phyloP scores from a whole-genome alignment of 768 basidiomycete genomes.

The Tubosaeta sp. region DNA sequence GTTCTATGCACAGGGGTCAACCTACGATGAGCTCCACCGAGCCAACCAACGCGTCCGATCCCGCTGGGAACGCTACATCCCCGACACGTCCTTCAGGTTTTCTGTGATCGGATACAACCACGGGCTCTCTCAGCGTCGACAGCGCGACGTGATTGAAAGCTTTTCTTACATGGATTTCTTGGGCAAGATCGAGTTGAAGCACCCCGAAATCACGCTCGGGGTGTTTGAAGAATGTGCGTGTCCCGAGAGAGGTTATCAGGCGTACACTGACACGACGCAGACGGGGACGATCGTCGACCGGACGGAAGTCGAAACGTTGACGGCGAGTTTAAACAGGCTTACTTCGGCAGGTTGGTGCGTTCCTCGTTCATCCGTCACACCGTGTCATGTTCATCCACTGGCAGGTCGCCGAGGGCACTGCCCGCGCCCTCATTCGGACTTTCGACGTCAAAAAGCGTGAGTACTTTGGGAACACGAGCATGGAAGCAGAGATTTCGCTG shows the following conservation, averaged over 20 bases:
- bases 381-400: background rate
- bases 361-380: conserved; percentile 1
- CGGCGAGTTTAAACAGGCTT: conserved; percentile 65
- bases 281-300: conserved; percentile 47
- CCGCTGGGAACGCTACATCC: conserved; percentile 57
- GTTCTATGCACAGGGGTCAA: conserved; percentile 66
- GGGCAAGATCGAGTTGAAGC: conserved; percentile 79
- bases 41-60: conserved; percentile 39
- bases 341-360: conserved; percentile 85
- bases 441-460: conserved; percentile 88
- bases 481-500: conserved; percentile 94
- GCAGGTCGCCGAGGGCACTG: conserved; percentile 58
- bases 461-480: conserved; percentile 95
- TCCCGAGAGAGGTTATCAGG: background rate
- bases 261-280: conserved; percentile 27
- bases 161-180: conserved; percentile 83
- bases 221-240: conserved; percentile 85
- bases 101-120: conserved; percentile 70
- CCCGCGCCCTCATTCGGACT: conserved; percentile 59
- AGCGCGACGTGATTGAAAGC: conserved; percentile 64
- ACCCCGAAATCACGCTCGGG: conserved; percentile 66
- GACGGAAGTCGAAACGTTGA: conserved; percentile 54
- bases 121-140: conserved; percentile 62
- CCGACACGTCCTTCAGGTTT: conserved; percentile 78
- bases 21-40: conserved; percentile 68